A percentile compares a stretch with the other conserved stretches of the same genome.
Evolutionary conservation across 1,139 yeast genomes (phyloP).

Genomic region (Magnusiomyces sp.): DNA sequence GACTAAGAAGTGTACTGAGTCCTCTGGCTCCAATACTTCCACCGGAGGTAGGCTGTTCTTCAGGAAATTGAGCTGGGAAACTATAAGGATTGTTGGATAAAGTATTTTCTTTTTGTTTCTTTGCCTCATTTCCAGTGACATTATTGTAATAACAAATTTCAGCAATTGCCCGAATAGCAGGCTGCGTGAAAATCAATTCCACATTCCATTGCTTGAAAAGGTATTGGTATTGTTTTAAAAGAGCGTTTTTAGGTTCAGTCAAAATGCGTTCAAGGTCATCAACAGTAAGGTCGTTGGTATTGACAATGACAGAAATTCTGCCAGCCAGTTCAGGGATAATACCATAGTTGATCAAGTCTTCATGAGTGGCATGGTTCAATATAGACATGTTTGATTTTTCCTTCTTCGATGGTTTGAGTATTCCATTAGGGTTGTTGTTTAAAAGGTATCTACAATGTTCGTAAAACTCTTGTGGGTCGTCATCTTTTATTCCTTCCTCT

Average conservation of each 20-base stretch:
- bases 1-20: slow-evolving; percentile 42
- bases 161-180: slow-evolving; percentile 40
- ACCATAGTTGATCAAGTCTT: slow-evolving; percentile 42
- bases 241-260: slow-evolving; percentile 44
- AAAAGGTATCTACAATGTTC: too few relatives aligned
- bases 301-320: slow-evolving; percentile 44
- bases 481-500: too few relatives aligned
- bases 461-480: too few relatives aligned
- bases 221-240: slow-evolving; percentile 42
- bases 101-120: too few relatives aligned
- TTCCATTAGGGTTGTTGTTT: too few relatives aligned
- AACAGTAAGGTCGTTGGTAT: slow-evolving; percentile 37
- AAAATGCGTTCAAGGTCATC: slow-evolving; percentile 40
- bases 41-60: too few relatives aligned
- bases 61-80: too few relatives aligned
- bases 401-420: too few relatives aligned
- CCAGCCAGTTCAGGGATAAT: slow-evolving; percentile 49
- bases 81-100: too few relatives aligned
- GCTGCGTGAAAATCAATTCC: slow-evolving; percentile 37
- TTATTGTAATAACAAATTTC: slow-evolving; percentile 34
- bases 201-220: slow-evolving; percentile 44
- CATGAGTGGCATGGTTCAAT: slow-evolving; percentile 38
- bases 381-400: slow-evolving; percentile 26
- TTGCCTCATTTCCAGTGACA: slow-evolving; percentile 14
- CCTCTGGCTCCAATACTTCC: slow-evolving; percentile 50